Base-by-base conservation (phyloP, 768 basidiomycete genomes). In the Grammothele lineata region DNA sequence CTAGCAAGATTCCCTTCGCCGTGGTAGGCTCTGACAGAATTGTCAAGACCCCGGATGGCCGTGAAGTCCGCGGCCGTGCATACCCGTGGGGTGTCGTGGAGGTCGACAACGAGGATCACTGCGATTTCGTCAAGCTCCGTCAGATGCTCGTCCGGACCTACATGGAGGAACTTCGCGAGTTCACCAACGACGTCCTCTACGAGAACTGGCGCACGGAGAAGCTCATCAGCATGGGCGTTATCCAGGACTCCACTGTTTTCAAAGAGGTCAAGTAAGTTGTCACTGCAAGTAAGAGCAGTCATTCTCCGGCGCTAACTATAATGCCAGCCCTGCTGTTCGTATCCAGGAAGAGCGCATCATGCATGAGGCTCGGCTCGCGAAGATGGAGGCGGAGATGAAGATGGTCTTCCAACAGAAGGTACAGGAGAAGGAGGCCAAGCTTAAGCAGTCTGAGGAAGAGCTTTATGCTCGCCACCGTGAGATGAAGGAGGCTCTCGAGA, bases 351-450 rank as follows among this genome's bases (percentile, higher is more conserved):
- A 99, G 65, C 89, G 96, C 47, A 76, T 91, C 43, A 68, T 97
- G 62, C 95, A 99, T 70, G 95, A 99, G 71, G 88, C 90, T 57
- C 98, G 98, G 68, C 81, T 99, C 45, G 81, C 91, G 46, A 99
- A 99, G 83, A 97, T 97, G 87, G 96, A 99, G 73, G 89, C 93
- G 46, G 96, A 98, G 77, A 99, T 99, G 96, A 98, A 97, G 83
- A 92, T 95, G 91, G 96, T 99, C 59, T 99, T 99, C 92, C 93
- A 94, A 66, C 96, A 98, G 71, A 99, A 99, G 69, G 96, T 99
- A 45, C 92, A 93, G 66, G 96, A 99, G 68, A 98, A 99, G 76
- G 96, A 99, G 66, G 81, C 92, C 55, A 98, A 98, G 71, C 78
- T 99, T 66, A 97, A 97, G 74, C 96, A 98, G 69, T 92, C 88